Base-by-base conservation (phyloP, 768 basidiomycete species). In the Phaffia australis region DNA sequence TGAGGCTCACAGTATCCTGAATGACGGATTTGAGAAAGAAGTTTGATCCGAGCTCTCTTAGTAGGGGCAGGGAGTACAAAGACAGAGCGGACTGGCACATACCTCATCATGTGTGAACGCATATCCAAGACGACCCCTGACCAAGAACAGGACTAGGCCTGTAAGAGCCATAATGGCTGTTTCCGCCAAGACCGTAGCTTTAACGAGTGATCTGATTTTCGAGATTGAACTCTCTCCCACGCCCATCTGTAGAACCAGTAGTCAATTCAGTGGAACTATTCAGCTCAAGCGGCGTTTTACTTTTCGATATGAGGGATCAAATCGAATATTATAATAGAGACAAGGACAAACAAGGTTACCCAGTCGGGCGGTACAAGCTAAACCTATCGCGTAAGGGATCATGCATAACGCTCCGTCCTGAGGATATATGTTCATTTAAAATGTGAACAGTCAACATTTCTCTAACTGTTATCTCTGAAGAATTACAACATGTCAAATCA, bases 291-390 rank as follows among this genome's bases (percentile, higher is more conserved):
- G 11, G 11, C 11, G 35, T 5, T 42, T 42, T 42, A 4, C 11
- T 42, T 11, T 42, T 42, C 11, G 4, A 42, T 11, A 11, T 42
- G 35, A 42, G 35, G 11, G 11, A 42, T 42, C 35, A 42, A 4
- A 5, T 5, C 9, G 11, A 21, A 8, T 42, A 14, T 7, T 15
- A 54, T 16, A 8, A 30, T 23, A 52, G 25, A 27, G 25, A n/a
- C 19, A 42, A 23, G 14, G 46, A 64, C 65, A n/a, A 8, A 66
- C 84, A 54, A 85, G 78, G 72, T 87, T 87, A 30, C 87, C 87
- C 7, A 89, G 81, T 19, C 85, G 82, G 16, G 84, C 82, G 21
- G 86, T 87, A 3, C 86, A 83, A 47, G 86, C 85, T 29, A 88
- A 83, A 84, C 59, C 58, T 52, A 64, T 75, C 87, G 86, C 51